phyloP scores from a whole-genome alignment of 2,329 filamentous ascomycete genomes.

The Cladosporium sp. region DNA sequence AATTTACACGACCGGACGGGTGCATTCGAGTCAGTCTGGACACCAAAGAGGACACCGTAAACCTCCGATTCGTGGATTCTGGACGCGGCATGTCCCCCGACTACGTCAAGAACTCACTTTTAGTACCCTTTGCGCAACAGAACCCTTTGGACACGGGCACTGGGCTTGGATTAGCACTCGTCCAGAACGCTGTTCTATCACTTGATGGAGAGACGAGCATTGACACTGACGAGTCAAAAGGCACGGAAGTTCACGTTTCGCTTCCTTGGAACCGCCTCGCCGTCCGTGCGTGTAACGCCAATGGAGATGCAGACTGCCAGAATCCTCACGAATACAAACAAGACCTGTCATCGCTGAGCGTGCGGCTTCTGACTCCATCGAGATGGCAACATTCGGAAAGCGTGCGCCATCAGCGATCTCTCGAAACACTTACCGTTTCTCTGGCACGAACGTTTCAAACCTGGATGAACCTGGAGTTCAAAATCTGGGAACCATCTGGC shows the following conservation, averaged over 20 bases:
- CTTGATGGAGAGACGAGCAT: slow-evolving; percentile 48
- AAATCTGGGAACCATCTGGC: background rate
- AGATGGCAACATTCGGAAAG: background rate
- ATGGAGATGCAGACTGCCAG: background rate
- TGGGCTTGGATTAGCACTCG: slow-evolving; percentile 58
- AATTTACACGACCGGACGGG: slow-evolving; percentile 34
- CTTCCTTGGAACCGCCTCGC: slow-evolving; percentile 1
- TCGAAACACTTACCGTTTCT: slow-evolving; percentile 2
- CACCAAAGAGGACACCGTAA: slow-evolving; percentile 16
- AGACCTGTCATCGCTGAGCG: slow-evolving; percentile 17
- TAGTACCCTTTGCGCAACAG: slow-evolving; percentile 58
- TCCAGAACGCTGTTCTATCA: slow-evolving; percentile 50
- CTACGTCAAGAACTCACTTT: slow-evolving; percentile 53
- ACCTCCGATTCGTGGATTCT: slow-evolving; percentile 49
- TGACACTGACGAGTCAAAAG: slow-evolving; percentile 14
- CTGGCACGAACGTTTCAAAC: slow-evolving; percentile 4
- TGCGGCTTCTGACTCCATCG: slow-evolving; percentile 1
- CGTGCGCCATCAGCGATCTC: slow-evolving; percentile 4
- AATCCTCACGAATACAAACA: background rate
- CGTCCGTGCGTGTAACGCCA: background rate
- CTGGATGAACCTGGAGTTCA: slow-evolving; percentile 1
- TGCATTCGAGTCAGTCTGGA: slow-evolving; percentile 30
- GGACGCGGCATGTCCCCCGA: slow-evolving; percentile 58
- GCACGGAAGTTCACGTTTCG: slow-evolving; percentile 13
- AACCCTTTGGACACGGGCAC: slow-evolving; percentile 52